Conservation (phyloP, 345 rosid genomes). For the Nephelium lappaceum region DNA sequence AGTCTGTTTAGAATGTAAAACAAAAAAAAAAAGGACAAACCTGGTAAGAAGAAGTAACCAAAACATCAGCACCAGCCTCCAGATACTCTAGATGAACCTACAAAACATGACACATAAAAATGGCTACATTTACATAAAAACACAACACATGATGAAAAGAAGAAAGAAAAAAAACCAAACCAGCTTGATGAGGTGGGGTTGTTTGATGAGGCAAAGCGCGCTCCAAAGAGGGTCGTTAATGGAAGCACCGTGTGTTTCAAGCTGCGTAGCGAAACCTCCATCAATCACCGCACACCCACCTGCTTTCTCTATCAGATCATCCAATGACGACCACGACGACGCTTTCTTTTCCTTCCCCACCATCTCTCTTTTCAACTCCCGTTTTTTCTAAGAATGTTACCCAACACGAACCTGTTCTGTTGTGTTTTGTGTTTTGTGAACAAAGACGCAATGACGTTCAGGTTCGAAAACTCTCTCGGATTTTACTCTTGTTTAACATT, state of each 20-base stretch:
- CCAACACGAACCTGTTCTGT: neutral
- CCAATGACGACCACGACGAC: slow-evolving; percentile 54
- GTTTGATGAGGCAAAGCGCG: slow-evolving; percentile 78
- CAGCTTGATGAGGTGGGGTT: slow-evolving; percentile 68
- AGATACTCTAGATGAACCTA: slow-evolving; percentile 89
- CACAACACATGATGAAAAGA: neutral
- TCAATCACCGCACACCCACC: slow-evolving; percentile 94
- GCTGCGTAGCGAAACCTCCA: slow-evolving; percentile 96
- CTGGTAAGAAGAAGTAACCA: slow-evolving; percentile 95
- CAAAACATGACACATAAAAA: slow-evolving; percentile 3
- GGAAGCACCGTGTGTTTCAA: slow-evolving; percentile 79
- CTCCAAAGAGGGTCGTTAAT: slow-evolving; percentile 95
- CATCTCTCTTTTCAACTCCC: neutral
- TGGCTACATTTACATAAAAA: neutral
- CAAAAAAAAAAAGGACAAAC: slow-evolving; percentile 22
- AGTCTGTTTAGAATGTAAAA: no score
- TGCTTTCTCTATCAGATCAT: slow-evolving; percentile 62
- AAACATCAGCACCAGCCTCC: slow-evolving; percentile 93
- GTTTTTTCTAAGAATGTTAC: neutral
- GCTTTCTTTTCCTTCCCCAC: slow-evolving; percentile 52
- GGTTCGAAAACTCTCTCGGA: neutral
- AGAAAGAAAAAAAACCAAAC: slow-evolving; percentile 27
- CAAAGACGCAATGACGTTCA: neutral
- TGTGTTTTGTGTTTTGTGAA: neutral
- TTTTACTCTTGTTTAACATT: neutral